Evolutionary conservation across 2,329 filamentous ascomycete genomes (phyloP), one percentile per base, ranked within the genome.

Genomic region (Nannizziopsis arthrosporioides): DNA sequence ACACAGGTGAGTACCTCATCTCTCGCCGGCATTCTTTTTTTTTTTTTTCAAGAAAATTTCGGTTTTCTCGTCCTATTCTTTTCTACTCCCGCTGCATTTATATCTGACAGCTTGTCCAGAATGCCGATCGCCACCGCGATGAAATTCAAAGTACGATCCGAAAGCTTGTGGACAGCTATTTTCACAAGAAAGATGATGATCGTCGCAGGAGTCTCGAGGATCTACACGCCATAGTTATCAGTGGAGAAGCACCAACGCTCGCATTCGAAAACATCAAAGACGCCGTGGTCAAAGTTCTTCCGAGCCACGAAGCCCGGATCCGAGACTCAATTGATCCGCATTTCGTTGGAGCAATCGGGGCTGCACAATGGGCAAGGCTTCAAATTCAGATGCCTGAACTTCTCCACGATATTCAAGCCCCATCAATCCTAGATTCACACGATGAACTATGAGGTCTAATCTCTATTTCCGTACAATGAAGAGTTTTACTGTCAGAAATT

Each of bases 201-300:
- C 22, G 15, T 8, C 14, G 10, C 14, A 40, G 10, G 5, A 40
- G 10, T 27, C 11, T 43, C 15, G 18, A 43, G 32, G 5, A 27
- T 15, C 27, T 19, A 15, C 42, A 14, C 30, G 44, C 34, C 27
- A 38, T 46, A 38, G 34, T 46, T 5, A 39, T 46, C 22, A 38
- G 44, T 46, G 44, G 32, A 3, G 44, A 46, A 15, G 44, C 44
- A 39, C 44, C 44, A 46, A 46, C n/a, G 15, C n/a, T n/a, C n/a
- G n/a, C n/a, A n/a, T n/a, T n/a, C n/a, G n/a, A n/a, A 34, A 38
- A 14, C 6, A 38, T 46, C 14, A 32, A 30, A 12, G 44, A 46
- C 14, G 44, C 44, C 10, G 31, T 46, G 38, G 10, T 19, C 12
- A 11, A 17, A 10, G 34, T 37, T 22, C 34, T 46, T 11, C 44